These are phyloP conservation scores for Schizopora paradoxa DNA, from an alignment of 1,284 basidiomycete genomes.

Conservation along the genomic window DNA sequence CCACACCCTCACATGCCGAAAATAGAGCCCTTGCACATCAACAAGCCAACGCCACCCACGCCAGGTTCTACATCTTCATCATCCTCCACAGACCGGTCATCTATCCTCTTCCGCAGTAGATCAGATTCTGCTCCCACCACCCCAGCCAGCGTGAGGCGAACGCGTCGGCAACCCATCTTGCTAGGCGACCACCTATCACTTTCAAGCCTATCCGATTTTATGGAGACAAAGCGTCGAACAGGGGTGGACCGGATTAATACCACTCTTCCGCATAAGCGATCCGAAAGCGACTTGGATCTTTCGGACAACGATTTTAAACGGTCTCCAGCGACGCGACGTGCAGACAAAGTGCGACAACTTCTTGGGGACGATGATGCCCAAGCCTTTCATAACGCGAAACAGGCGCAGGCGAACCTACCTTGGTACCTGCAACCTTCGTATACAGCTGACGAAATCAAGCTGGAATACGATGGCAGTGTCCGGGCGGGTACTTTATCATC, in stretches of 20 bases:
- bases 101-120: conserved; percentile 20
- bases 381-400: conserved; percentile 32
- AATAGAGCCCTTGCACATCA: conserved; percentile 15
- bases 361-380: conserved; percentile 43
- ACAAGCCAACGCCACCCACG: conserved; percentile 30
- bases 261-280: neutral
- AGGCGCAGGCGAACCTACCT: conserved; percentile 38
- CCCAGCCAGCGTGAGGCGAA: conserved; percentile 22
- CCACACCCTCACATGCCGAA: conserved; percentile 34
- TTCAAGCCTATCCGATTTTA: conserved; percentile 35
- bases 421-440: conserved; percentile 67
- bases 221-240: conserved; percentile 27
- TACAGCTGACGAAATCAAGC: conserved; percentile 46
- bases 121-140: conserved; percentile 21
- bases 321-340: conserved; percentile 18
- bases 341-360: conserved; percentile 37
- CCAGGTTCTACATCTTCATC: conserved; percentile 9
- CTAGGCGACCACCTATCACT: conserved; percentile 38
- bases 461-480: conserved; percentile 53
- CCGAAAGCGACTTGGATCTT: neutral
- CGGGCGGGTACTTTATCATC: conserved; percentile 64
- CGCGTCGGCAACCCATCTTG: conserved; percentile 33
- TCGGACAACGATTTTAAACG: neutral
- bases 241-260: neutral
- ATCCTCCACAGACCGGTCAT: neutral